Conservation (phyloP, 108 stramenopile genomes). For the Asterionellopsis glacialis region DNA sequence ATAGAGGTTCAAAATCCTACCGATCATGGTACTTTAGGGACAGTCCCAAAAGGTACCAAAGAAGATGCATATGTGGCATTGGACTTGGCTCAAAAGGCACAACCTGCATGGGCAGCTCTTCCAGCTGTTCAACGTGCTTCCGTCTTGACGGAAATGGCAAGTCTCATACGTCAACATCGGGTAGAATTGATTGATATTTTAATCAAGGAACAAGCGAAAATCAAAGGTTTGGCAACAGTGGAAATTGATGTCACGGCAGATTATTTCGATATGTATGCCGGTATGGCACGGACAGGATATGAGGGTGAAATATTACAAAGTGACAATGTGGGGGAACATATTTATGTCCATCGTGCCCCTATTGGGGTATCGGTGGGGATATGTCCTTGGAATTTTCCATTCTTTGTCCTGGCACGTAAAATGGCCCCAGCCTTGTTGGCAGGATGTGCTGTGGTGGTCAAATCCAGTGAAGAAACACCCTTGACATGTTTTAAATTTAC, state of each 20-base stretch:
- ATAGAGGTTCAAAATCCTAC: slow-evolving; percentile 22
- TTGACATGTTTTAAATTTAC: slow-evolving; percentile 15
- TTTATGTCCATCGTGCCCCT: slow-evolving; percentile 13
- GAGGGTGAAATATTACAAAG: slow-evolving; percentile 14
- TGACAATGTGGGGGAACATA: slow-evolving; percentile 9
- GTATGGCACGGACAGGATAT: slow-evolving; percentile 11
- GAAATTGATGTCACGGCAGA: slow-evolving; percentile 21
- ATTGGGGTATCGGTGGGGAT: slow-evolving; percentile 13
- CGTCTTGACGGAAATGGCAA: slow-evolving; percentile 2
- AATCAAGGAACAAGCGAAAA: slow-evolving; percentile 17
- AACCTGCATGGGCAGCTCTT: slow-evolving; percentile 15
- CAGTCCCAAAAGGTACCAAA: slow-evolving; percentile 13
- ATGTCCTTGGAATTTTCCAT: neutral
- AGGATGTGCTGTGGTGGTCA: slow-evolving; percentile 36
- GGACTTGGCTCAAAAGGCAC: slow-evolving; percentile 11
- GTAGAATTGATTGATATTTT: slow-evolving; percentile 24
- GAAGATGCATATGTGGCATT: slow-evolving; percentile 22
- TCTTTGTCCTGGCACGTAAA: slow-evolving; percentile 40
- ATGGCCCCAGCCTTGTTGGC: slow-evolving; percentile 46
- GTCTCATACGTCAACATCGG: neutral
- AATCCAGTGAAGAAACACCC: slow-evolving; percentile 42
- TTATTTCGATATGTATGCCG: slow-evolving; percentile 41
- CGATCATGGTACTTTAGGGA: neutral
- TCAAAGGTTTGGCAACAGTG: slow-evolving; percentile 12
- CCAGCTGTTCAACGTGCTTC: slow-evolving; percentile 2